Conservation (phyloP, 192 early-diverging fungal species). For the Rhizophagus sp. region DNA sequence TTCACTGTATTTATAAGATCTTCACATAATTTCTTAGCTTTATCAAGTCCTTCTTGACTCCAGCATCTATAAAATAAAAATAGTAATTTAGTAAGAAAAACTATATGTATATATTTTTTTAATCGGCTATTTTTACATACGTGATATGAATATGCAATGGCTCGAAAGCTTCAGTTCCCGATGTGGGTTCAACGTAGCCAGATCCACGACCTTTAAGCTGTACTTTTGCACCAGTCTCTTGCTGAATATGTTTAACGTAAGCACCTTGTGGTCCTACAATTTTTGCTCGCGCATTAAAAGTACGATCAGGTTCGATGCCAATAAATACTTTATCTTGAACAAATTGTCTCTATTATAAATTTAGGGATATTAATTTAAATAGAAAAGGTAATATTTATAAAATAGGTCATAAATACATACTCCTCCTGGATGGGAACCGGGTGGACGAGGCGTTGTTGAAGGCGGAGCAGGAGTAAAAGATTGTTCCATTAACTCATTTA, state of each 20-base stretch:
- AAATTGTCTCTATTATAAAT: conserved; percentile 43
- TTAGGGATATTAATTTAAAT: neutral
- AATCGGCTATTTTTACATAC: conserved; percentile 42
- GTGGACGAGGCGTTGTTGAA: conserved; percentile 32
- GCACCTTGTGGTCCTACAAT: conserved; percentile 78
- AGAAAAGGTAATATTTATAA: neutral
- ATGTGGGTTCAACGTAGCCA: conserved; percentile 67
- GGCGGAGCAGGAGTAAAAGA: conserved; percentile 43
- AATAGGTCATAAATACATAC: neutral
- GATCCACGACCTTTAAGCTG: conserved; percentile 85
- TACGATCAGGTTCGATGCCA: conserved; percentile 71
- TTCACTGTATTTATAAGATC: conserved; percentile 81
- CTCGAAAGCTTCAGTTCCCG: conserved; percentile 69
- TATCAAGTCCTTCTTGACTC: conserved; percentile 64
- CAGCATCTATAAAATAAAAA: conserved; percentile 48
- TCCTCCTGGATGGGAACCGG: conserved; percentile 10
- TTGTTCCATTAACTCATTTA: conserved; percentile 76
- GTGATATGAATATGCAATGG: conserved; percentile 82
- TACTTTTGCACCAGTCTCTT: conserved; percentile 73
- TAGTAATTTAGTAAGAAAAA: neutral
- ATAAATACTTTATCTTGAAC: conserved; percentile 71
- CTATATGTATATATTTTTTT: neutral
- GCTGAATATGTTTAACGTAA: conserved; percentile 89
- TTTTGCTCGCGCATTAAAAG: conserved; percentile 83
- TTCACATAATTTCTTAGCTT: conserved; percentile 68